Conservation (phyloP, 2,329 filamentous ascomycete species). For the Aureobasidium mangrovei region DNA sequence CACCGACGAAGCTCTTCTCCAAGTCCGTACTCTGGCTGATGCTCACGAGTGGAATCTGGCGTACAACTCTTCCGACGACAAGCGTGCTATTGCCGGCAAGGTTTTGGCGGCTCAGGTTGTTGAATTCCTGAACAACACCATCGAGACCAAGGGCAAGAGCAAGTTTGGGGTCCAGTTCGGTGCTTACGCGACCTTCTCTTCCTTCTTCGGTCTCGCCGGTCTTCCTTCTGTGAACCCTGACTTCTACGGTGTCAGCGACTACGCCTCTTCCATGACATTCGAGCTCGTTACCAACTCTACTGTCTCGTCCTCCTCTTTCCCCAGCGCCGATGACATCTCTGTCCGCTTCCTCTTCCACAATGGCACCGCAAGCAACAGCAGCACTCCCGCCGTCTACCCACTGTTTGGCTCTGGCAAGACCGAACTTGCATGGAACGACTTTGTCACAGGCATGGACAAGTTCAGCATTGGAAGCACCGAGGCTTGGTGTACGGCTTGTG, state of each 20-base stretch:
- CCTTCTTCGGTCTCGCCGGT: slow-evolving; percentile 52
- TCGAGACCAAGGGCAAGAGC: slow-evolving; percentile 29
- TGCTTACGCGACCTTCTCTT: slow-evolving; percentile 51
- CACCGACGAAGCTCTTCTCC: slow-evolving; percentile 48
- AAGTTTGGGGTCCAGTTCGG: slow-evolving; percentile 51
- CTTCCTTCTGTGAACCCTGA: slow-evolving; percentile 43
- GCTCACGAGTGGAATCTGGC: slow-evolving; percentile 74
- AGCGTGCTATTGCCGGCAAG: slow-evolving; percentile 40
- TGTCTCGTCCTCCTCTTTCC: slow-evolving; percentile 33
- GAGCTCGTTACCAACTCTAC: slow-evolving; percentile 54
- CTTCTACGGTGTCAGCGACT: slow-evolving; percentile 74
- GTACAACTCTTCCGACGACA: slow-evolving; percentile 55
- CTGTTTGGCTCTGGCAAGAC: slow-evolving; percentile 50
- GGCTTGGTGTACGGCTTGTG: slow-evolving; percentile 68
- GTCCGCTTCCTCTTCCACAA: slow-evolving; percentile 58
- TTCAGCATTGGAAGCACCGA: slow-evolving; percentile 58
- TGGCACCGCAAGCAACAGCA: slow-evolving; percentile 42
- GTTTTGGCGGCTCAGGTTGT: slow-evolving; percentile 41
- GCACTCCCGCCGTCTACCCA: slow-evolving; percentile 46
- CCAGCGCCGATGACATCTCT: slow-evolving; percentile 39
- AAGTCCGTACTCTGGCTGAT: slow-evolving; percentile 67
- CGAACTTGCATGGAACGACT: slow-evolving; percentile 55
- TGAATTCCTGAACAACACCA: slow-evolving; percentile 36
- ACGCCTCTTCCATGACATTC: slow-evolving; percentile 72
- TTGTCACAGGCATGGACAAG: slow-evolving; percentile 52